These are phyloP conservation scores for Kwoniella europaea DNA, from an alignment of 768 basidiomycete species.

Conservation along the genomic window DNA sequence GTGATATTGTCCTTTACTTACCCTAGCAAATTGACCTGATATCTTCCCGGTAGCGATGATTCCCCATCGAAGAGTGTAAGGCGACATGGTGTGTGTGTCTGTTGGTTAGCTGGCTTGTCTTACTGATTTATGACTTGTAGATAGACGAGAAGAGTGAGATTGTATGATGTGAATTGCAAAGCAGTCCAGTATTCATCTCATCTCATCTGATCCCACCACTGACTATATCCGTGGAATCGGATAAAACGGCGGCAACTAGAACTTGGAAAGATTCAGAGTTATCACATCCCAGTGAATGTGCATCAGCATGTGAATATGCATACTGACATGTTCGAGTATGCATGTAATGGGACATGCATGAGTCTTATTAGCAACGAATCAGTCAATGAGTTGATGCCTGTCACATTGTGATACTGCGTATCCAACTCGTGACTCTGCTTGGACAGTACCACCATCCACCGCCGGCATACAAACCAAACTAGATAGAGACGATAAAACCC, in stretches of 20 bases:
- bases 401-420: too few relatives aligned
- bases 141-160: neutral
- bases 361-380: too few relatives aligned
- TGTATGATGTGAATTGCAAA: too few relatives aligned
- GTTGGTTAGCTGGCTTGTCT: neutral
- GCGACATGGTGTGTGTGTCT: conserved; percentile 12
- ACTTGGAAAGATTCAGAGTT: too few relatives aligned
- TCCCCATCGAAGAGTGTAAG: conserved; percentile 70
- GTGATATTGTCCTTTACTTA: conserved; percentile 46
- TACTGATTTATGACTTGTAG: neutral
- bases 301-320: neutral
- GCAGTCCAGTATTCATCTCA: neutral
- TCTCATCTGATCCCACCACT: neutral
- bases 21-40: conserved; percentile 71
- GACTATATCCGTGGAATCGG: neutral
- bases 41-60: conserved; percentile 84
- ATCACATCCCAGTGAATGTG: too few relatives aligned
- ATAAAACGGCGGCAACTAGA: neutral
- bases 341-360: too few relatives aligned
- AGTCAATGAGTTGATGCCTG: too few relatives aligned
- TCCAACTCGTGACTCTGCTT: too few relatives aligned
- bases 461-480: too few relatives aligned
- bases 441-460: too few relatives aligned
- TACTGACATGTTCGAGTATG: neutral
- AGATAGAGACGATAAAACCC: too few relatives aligned